A percentile compares a stretch with the other conserved stretches of the same genome.
phyloP scores from a whole-genome alignment of 768 basidiomycete genomes.

The Boletus sp. region DNA sequence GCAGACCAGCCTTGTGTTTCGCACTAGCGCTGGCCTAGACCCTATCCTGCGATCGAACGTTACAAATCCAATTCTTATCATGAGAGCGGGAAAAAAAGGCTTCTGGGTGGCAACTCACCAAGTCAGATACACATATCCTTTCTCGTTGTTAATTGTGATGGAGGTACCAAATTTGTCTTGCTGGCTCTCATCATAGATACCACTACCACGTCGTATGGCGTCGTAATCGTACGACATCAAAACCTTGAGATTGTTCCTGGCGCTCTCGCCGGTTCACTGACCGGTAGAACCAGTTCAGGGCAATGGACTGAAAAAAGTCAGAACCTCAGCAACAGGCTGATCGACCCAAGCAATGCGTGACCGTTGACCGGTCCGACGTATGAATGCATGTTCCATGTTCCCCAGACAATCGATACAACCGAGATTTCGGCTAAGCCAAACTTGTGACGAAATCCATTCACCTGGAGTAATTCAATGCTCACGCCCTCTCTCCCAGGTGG shows the following conservation, averaged over 20 bases:
- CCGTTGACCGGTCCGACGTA: background rate
- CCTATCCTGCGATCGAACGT: conserved; percentile 7
- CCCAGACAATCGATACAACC: conserved; percentile 1
- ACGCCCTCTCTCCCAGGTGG: conserved; percentile 13
- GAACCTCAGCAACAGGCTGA: background rate
- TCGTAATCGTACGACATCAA: conserved; percentile 29
- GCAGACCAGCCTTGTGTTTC: conserved; percentile 8
- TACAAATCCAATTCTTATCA: conserved; percentile 5
- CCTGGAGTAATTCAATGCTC: conserved; percentile 13
- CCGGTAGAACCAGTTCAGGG: background rate
- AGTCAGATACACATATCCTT: conserved; percentile 22
- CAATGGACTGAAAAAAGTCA: background rate
- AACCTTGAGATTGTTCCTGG: conserved; percentile 22
- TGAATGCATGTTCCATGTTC: background rate
- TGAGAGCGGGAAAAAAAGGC: conserved; percentile 3
- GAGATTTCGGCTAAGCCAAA: conserved; percentile 13
- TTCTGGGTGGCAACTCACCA: conserved; percentile 11
- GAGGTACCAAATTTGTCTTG: conserved; percentile 28
- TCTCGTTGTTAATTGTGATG: conserved; percentile 33
- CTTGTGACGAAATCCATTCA: conserved; percentile 27
- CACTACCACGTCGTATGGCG: conserved; percentile 11
- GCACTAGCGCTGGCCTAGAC: conserved; percentile 12
- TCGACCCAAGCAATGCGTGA: conserved; percentile 2
- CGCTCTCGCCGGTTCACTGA: conserved; percentile 4
- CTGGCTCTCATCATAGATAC: conserved; percentile 19